Conservation (phyloP, 2,329 filamentous ascomycete genomes). For the Madurella fahalii region DNA sequence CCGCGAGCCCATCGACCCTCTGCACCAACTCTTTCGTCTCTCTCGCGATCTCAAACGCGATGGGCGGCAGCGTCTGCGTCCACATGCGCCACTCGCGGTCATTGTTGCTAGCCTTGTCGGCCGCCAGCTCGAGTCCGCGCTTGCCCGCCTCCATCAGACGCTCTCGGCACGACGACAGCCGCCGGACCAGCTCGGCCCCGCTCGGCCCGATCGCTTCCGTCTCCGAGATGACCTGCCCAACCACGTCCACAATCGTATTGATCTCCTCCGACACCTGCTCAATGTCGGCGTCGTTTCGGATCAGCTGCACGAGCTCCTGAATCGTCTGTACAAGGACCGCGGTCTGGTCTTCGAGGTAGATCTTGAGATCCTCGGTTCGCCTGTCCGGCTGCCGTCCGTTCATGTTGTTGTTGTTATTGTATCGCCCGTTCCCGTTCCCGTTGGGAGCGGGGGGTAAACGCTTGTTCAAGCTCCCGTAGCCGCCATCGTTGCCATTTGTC, state of each 20-base stretch:
- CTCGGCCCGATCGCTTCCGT: constrained; percentile 55
- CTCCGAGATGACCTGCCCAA: constrained; percentile 64
- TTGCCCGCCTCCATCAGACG: constrained; percentile 61
- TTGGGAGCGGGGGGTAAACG: constrained; percentile 33
- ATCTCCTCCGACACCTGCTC: constrained; percentile 67
- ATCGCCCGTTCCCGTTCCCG: constrained; percentile 31
- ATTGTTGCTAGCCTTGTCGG: constrained; percentile 46
- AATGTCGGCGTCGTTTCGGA: constrained; percentile 61
- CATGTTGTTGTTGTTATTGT: constrained; percentile 36
- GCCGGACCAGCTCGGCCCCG: constrained; percentile 47
- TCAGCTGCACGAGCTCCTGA: constrained; percentile 71
- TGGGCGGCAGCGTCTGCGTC: constrained; percentile 69
- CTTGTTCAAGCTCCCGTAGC: constrained; percentile 35
- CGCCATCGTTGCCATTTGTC: constrained; percentile 36
- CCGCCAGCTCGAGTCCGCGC: constrained; percentile 57
- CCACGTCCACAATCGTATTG: constrained; percentile 63
- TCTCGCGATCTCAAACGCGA: constrained; percentile 81
- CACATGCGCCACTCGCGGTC: constrained; percentile 58
- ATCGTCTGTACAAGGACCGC: constrained; percentile 74
- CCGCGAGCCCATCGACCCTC: constrained; percentile 38
- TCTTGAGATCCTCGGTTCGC: constrained; percentile 52
- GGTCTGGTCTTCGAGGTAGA: constrained; percentile 80
- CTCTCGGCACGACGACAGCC: constrained; percentile 60
- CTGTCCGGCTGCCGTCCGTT: constrained; percentile 33
- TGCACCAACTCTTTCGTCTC: constrained; percentile 71